Base-by-base conservation (phyloP, 2,329 filamentous ascomycete genomes). In the Aspergillus floridensis region DNA sequence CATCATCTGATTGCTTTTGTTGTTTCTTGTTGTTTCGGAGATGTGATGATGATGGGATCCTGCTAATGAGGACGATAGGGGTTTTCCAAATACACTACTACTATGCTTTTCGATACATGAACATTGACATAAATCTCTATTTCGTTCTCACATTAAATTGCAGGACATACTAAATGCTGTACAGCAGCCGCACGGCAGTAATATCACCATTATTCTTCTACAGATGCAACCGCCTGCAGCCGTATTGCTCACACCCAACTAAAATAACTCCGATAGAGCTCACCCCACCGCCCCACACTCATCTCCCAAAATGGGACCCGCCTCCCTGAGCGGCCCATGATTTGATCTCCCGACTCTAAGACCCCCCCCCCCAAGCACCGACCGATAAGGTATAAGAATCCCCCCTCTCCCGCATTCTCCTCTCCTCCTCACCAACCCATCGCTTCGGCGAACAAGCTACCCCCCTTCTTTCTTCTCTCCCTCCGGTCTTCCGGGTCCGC, bases 1-100 rank as follows among this genome's bases (percentile, higher is more conserved):
- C 62, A 62, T 64, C 62, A 53, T 53, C 62, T 60, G 60, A 64
- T 38, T 48, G 31, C 24, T n/a, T 32, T 53, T 14, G 22, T 46
- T 21, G 32, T 38, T 10, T 5, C 11, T 49, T 41, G 7, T 47
- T 35, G 54, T 29, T 4, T 22, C 38, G 5, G 32, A 35, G 11
- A 4, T 35, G 22, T n/a, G 12, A 14, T 6, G 10, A 38, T 32
- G 38, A 44, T n/a, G 10, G 38, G 38, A 46, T 54, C 22, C 5
- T 7, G 26, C 52, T 54, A 47, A 54, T 12, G 11, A 10, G 31
- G 32, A 59, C 10, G 1, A 14, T 19, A 31, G 26, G 11, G n/a
- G 38, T 4, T 6, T 24, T n/a, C n/a, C 19, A 11, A 0, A 3
- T 2, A 19, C 44, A 16, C 21, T 26, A 29, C 26, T 10, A 8